Percentiles rank a stretch among this genome's conserved stretches.
phyloP scores from a whole-genome alignment of 2,329 filamentous ascomycete genomes.

The Thielaviopsis ethacetica region DNA sequence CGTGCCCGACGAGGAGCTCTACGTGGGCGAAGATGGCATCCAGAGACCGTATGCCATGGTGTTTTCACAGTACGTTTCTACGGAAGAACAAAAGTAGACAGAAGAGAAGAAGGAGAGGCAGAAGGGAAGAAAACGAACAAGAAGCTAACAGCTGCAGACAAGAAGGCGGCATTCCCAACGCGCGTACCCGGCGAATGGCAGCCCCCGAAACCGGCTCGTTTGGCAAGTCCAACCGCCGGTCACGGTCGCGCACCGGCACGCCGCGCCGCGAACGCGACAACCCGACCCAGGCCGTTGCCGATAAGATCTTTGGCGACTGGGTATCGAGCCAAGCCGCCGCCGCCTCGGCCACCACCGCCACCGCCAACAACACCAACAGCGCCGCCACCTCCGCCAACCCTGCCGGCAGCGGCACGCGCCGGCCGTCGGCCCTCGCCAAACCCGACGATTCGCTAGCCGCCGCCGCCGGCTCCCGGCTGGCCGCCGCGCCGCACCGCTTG shows the following conservation, averaged over 20 bases:
- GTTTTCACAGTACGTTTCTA: conserved; percentile 38
- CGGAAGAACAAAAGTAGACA: no score
- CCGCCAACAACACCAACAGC: conserved; percentile 16
- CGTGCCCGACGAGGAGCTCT: conserved; percentile 51
- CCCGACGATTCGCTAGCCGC: conserved; percentile 15
- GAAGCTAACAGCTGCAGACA: conserved; percentile 22
- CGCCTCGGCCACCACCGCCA: conserved; percentile 16
- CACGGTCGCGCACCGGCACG: conserved; percentile 44
- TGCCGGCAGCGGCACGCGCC: conserved; percentile 14
- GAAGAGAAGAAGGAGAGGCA: no score
- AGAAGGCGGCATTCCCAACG: conserved; percentile 32
- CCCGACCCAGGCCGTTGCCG: conserved; percentile 43
- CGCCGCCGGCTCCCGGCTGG: conserved; percentile 18
- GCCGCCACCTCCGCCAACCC: conserved; percentile 12
- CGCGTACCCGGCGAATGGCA: conserved; percentile 31
- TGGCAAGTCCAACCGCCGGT: conserved; percentile 48
- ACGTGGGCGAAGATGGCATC: conserved; percentile 47
- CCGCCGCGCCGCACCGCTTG: conserved; percentile 10
- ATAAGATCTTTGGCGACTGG: conserved; percentile 45
- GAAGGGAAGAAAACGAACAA: background rate
- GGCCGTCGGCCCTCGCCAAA: conserved; percentile 9
- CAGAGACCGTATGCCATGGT: conserved; percentile 51
- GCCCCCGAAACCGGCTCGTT: conserved; percentile 48
- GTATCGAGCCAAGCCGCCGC: conserved; percentile 30
- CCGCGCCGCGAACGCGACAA: conserved; percentile 40